Evolutionary conservation across 208 protist genomes (phyloP).

Genomic region (Strigomonas galati): DNA sequence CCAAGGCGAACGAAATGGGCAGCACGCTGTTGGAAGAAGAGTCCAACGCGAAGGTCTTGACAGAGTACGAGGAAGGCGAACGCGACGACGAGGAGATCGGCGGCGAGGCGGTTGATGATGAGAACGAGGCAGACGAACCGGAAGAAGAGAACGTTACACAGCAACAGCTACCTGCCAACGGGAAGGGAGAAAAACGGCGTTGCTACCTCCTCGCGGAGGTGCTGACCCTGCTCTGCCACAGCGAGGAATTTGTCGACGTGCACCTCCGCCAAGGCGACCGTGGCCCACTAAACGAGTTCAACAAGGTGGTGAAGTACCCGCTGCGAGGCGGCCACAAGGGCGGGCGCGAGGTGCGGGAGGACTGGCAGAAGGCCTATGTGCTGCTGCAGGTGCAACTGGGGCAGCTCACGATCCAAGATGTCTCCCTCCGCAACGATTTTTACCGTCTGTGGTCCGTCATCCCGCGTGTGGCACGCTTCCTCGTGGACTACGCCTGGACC

Average conservation of each 20-base stretch:
- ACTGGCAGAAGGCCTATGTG: constrained; percentile 89
- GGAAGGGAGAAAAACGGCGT: not conserved
- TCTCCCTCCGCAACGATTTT: constrained; percentile 77
- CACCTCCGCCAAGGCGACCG: constrained; percentile 79
- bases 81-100: not conserved
- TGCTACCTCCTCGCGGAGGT: constrained; percentile 22
- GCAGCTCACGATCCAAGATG: constrained; percentile 49
- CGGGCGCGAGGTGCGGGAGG: constrained; percentile 74
- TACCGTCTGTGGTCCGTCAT: constrained; percentile 60
- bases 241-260: constrained; percentile 67
- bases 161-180: not conserved
- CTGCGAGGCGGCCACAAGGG: constrained; percentile 59
- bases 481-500: constrained; percentile 56
- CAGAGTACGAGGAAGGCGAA: not conserved
- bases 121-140: constrained; percentile 2
- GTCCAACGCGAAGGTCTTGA: not conserved
- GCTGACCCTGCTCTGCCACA: constrained; percentile 55
- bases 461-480: constrained; percentile 62
- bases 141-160: not conserved
- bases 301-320: constrained; percentile 65
- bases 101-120: not conserved
- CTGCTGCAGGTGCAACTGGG: constrained; percentile 73
- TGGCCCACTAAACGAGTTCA: constrained; percentile 75
- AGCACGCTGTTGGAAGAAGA: not conserved
- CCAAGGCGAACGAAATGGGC: not conserved